Evolutionary conservation across 2,329 filamentous ascomycete genomes (phyloP), one percentile per base, ranked within the genome.

Genomic region (Fusarium sp.): DNA sequence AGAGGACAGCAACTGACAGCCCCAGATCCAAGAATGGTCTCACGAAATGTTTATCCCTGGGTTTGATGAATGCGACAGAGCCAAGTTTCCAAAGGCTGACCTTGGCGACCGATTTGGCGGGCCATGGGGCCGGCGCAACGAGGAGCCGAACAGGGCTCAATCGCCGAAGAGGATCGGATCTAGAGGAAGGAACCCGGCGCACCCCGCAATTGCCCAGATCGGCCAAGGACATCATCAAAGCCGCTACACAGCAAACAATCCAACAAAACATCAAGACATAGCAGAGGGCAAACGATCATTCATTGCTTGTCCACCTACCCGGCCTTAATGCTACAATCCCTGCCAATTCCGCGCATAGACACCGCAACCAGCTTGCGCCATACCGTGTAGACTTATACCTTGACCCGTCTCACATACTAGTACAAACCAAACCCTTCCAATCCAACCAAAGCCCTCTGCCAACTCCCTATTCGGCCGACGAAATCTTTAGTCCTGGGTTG

Each of bases 401-500:
- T n/a, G n/a, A n/a, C n/a, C n/a, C n/a, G n/a, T n/a, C n/a, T n/a
- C n/a, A n/a, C n/a, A n/a, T n/a, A n/a, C n/a, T 18, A 28, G 39
- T n/a, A 12, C 30, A n/a, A 50, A 10, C 31, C 31, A 41, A 23
- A 27, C 6, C 28, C 34, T 43, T 37, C 28, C 39, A 43, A 13
- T 37, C 12, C 18, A 36, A 28, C 10, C 27, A 46, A n/a, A 39
- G 13, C 50, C 28, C 41, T 43, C 16, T 31, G 11, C 41, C 7
- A 58, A 3, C 30, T 34, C 11, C 8, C 59, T 40, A 74, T 56
- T 61, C 64, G 27, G 71, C 62, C 23, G 54, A 68, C 31, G 66
- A 58, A 62, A 80, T 76, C 60, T 76, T 71, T 48, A 81, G 50
- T 11, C 80, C 79, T 1, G 79, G 78, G 31, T 79, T 82, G 34